These are phyloP conservation scores for Magnolia changhungtana DNA, from an alignment of 164 flowering plant species.

Conservation along the genomic window DNA sequence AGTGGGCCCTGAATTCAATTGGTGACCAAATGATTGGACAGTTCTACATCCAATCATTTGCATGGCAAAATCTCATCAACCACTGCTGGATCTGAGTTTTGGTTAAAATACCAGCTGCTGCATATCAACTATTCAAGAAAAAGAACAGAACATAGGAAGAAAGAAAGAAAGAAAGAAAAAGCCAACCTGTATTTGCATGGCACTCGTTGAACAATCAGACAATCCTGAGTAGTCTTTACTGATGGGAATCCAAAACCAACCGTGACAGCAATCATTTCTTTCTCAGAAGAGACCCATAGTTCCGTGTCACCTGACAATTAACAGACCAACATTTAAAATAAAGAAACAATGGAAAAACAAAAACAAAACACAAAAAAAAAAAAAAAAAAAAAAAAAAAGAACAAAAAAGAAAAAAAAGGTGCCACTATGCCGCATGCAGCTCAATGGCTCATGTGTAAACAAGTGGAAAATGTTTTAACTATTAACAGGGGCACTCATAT, in stretches of 20 bases:
- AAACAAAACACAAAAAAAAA: slow-evolving; percentile 1
- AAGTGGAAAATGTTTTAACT: neutral
- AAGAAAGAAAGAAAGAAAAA: too few relatives aligned
- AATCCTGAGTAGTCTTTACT: neutral
- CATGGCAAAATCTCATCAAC: too few relatives aligned
- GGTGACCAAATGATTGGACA: too few relatives aligned
- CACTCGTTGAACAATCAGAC: too few relatives aligned
- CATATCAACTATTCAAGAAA: too few relatives aligned
- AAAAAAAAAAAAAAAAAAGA: neutral
- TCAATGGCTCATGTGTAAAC: neutral
- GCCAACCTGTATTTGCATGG: too few relatives aligned
- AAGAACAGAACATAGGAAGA: too few relatives aligned
- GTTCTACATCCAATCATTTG: too few relatives aligned
- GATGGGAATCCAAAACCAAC: slow-evolving; percentile 1
- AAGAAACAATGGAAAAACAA: too few relatives aligned
- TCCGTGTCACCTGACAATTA: slow-evolving; percentile 53
- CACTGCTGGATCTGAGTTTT: too few relatives aligned
- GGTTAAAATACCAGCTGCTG: too few relatives aligned
- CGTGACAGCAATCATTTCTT: slow-evolving; percentile 23
- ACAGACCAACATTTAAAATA: neutral
- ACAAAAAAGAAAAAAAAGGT: neutral
- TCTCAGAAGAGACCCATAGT: slow-evolving; percentile 73
- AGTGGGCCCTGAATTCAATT: too few relatives aligned
- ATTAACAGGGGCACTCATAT: neutral
- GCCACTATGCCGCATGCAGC: neutral